A percentile compares a stretch with the other conserved stretches of the same genome.
Conservation (phyloP, 1,284 basidiomycete genomes). For the Austropuccinia psidii region DNA sequence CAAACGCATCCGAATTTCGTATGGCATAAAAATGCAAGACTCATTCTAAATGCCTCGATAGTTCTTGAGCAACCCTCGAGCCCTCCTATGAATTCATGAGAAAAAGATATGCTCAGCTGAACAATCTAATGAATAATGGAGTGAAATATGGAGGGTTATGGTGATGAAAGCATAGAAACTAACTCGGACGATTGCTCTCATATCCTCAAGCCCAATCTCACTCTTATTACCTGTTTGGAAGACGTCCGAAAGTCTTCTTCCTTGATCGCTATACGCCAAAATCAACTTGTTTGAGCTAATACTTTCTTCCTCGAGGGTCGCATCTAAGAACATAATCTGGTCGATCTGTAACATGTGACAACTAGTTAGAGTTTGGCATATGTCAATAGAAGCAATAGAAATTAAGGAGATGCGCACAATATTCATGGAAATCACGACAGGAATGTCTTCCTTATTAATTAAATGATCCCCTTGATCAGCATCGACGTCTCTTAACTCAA, state of each 20-base stretch:
- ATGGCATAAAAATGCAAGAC: background rate
- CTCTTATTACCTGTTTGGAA: constrained; percentile 34
- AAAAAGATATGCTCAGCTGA: background rate
- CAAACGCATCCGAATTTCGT: no score
- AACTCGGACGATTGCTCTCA: constrained; percentile 25
- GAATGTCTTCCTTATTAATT: constrained; percentile 12
- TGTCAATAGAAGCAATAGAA: background rate
- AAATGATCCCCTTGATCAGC: constrained; percentile 31
- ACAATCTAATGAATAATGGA: background rate
- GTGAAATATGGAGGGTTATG: background rate
- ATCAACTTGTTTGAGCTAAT: constrained; percentile 31
- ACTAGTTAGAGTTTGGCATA: background rate
- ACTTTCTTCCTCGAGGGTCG: constrained; percentile 33
- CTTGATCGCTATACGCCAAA: constrained; percentile 23
- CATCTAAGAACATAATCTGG: constrained; percentile 30
- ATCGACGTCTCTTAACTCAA: constrained; percentile 33
- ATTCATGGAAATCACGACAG: constrained; percentile 26
- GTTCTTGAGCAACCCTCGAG: constrained; percentile 11
- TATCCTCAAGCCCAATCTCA: constrained; percentile 28
- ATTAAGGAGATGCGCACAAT: background rate
- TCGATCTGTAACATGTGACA: constrained; percentile 16
- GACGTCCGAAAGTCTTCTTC: constrained; percentile 28
- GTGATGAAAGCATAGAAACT: background rate
- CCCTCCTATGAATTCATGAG: constrained; percentile 16
- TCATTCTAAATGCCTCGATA: constrained; percentile 6